These are phyloP conservation scores for Ceratocystis colombiana DNA, from an alignment of 2,329 filamentous ascomycete genomes.

Conservation along the genomic window DNA sequence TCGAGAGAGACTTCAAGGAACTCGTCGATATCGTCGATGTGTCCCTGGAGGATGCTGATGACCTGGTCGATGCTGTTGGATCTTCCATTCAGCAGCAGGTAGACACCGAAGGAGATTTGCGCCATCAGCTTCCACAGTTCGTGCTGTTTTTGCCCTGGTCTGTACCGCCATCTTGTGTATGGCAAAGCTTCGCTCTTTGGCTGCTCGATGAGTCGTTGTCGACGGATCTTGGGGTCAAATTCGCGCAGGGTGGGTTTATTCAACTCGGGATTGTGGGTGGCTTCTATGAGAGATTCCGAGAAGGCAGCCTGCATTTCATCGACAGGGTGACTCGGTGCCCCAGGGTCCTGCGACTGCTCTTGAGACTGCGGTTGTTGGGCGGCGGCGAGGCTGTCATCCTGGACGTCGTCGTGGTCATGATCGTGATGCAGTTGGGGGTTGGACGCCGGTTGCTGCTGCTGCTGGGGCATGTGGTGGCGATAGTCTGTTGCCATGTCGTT, in stretches of 20 bases:
- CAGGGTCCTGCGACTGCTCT: constrained; percentile 2
- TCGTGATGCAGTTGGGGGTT: constrained; percentile 7
- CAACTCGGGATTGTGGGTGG: constrained; percentile 27
- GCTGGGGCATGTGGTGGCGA: neutral
- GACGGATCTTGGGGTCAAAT: constrained; percentile 50
- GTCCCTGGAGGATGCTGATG: constrained; percentile 75
- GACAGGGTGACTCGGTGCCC: constrained; percentile 54
- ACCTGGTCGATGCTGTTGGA: constrained; percentile 85
- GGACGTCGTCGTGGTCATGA: neutral
- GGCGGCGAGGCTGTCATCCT: neutral
- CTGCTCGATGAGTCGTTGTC: constrained; percentile 57
- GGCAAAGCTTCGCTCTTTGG: constrained; percentile 60
- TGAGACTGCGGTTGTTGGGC: constrained; percentile 9
- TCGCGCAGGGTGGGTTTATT: constrained; percentile 44
- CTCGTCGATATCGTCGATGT: constrained; percentile 88
- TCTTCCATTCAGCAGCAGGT: constrained; percentile 71
- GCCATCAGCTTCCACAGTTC: constrained; percentile 82
- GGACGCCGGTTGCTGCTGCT: neutral
- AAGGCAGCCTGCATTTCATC: constrained; percentile 70
- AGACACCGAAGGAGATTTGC: constrained; percentile 88
- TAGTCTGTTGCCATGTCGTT: constrained; percentile 18
- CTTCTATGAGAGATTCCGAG: constrained; percentile 66
- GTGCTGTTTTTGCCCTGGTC: constrained; percentile 67
- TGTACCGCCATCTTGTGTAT: constrained; percentile 64
- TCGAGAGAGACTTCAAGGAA: constrained; percentile 80